These are phyloP conservation scores for Polygonum aviculare DNA, from an alignment of 148 eudicot genomes.

Conservation along the genomic window DNA sequence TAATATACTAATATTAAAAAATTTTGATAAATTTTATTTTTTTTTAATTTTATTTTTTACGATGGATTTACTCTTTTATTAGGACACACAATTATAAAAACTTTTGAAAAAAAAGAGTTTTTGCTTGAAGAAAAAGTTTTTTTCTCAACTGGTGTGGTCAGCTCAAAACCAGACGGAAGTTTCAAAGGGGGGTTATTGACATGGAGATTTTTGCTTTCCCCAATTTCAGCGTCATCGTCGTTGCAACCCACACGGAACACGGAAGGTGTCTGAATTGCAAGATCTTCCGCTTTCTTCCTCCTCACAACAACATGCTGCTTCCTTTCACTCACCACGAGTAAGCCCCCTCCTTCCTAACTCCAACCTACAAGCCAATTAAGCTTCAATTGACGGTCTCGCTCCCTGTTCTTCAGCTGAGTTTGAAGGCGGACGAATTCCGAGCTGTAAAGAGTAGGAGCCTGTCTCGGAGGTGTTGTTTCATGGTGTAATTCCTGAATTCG, in stretches of 20 bases:
- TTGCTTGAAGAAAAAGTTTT: not conserved
- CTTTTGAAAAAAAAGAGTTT: too few relatives aligned
- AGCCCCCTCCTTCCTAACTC: not conserved
- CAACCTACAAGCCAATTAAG: not conserved
- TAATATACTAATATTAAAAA: too few relatives aligned
- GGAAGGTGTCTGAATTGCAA: conserved; percentile 11
- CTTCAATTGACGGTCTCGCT: not conserved
- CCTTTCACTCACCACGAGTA: not conserved
- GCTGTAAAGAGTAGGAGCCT: not conserved
- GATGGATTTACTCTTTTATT: too few relatives aligned
- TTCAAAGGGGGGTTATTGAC: not conserved
- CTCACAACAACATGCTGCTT: conserved; percentile 3
- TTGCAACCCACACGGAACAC: conserved; percentile 7
- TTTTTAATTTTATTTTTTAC: too few relatives aligned
- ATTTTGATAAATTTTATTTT: too few relatives aligned
- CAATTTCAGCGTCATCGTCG: conserved; percentile 3
- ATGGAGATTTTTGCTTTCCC: conserved; percentile 1
- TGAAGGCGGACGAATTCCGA: not conserved
- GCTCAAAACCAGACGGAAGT: conserved; percentile 1
- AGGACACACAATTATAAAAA: too few relatives aligned
- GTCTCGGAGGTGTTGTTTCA: not conserved
- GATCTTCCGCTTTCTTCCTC: conserved; percentile 5
- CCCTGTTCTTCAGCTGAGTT: not conserved
- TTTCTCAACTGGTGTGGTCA: not conserved
- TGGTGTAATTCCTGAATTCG: not conserved